Evolutionary conservation across 2,329 filamentous ascomycete genomes (phyloP).

Genomic region (Penicillium glabrum): DNA sequence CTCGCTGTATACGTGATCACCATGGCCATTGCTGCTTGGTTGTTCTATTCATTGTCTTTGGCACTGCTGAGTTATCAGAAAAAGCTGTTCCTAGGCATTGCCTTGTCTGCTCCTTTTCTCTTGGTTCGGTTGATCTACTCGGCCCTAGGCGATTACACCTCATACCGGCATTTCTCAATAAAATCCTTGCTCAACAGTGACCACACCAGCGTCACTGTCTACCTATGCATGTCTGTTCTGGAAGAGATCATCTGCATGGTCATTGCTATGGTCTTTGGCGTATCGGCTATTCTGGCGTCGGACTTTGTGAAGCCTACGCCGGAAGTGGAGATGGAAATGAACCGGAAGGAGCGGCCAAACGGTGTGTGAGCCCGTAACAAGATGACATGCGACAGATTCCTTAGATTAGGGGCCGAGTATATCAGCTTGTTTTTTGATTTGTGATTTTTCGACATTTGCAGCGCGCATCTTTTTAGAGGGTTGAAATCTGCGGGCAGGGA

Average conservation of each 20-base stretch:
- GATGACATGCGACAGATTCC: background rate
- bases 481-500: no score
- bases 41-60: slow-evolving; percentile 10
- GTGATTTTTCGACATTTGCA: no score
- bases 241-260: slow-evolving; percentile 30
- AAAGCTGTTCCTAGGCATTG: slow-evolving; percentile 29
- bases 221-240: slow-evolving; percentile 32
- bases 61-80: slow-evolving; percentile 20
- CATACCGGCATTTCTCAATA: background rate
- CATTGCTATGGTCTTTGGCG: slow-evolving; percentile 19
- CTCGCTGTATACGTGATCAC: slow-evolving; percentile 22
- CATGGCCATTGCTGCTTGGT: slow-evolving; percentile 10
- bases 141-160: slow-evolving; percentile 11
- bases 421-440: no score
- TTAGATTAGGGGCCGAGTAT: background rate
- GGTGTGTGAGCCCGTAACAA: background rate
- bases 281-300: slow-evolving; percentile 16
- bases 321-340: background rate
- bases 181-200: slow-evolving; percentile 15
- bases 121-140: slow-evolving; percentile 28
- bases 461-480: no score
- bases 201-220: slow-evolving; percentile 21
- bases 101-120: slow-evolving; percentile 27
- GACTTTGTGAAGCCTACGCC: slow-evolving; percentile 8
- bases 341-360: background rate